A percentile compares a stretch with the other conserved stretches of the same genome.
These are phyloP conservation scores for Umbilicaria muhlenbergii DNA, from an alignment of 495 filamentous ascomycete species.

Conservation along the genomic window DNA sequence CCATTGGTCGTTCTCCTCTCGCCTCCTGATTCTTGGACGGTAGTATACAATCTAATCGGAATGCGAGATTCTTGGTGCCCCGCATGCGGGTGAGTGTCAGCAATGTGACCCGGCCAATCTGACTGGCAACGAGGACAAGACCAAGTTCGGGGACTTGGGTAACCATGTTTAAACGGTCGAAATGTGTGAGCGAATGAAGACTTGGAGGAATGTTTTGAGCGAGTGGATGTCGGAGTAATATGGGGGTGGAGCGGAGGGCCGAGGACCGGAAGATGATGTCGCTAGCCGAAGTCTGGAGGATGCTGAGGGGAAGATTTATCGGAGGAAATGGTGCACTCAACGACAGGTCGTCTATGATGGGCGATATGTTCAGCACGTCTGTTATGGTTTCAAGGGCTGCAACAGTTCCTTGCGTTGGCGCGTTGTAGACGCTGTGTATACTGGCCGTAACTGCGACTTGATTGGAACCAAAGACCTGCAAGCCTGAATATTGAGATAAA, in stretches of 20 bases:
- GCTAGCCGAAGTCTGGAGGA: conserved; percentile 43
- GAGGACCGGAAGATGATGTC: conserved; percentile 39
- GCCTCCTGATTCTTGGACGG: conserved; percentile 34
- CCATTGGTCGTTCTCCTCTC: conserved; percentile 23
- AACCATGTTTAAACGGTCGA: conserved; percentile 63
- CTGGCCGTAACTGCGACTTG: neutral
- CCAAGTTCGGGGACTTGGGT: conserved; percentile 63
- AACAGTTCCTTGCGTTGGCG: too few species aligned
- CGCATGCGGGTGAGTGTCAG: conserved; percentile 45
- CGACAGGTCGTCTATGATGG: too few species aligned
- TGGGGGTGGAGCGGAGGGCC: conserved; percentile 25
- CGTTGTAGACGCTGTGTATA: too few species aligned
- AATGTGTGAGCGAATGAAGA: conserved; percentile 22
- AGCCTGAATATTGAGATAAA: conserved; percentile 11
- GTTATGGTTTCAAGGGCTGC: too few species aligned
- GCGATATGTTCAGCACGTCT: too few species aligned
- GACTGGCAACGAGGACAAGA: conserved; percentile 56
- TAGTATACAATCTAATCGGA: conserved; percentile 41
- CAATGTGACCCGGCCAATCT: conserved; percentile 59
- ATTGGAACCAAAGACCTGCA: conserved; percentile 14
- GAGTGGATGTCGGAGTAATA: conserved; percentile 32
- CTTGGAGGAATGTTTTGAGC: conserved; percentile 22
- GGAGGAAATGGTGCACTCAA: too few species aligned
- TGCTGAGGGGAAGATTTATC: conserved; percentile 10
- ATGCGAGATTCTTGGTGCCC: conserved; percentile 22